Evolutionary conservation across 2,329 filamentous ascomycete genomes (phyloP), one percentile per base, ranked within the genome.

Genomic region (Drechslerella coelobrocha): DNA sequence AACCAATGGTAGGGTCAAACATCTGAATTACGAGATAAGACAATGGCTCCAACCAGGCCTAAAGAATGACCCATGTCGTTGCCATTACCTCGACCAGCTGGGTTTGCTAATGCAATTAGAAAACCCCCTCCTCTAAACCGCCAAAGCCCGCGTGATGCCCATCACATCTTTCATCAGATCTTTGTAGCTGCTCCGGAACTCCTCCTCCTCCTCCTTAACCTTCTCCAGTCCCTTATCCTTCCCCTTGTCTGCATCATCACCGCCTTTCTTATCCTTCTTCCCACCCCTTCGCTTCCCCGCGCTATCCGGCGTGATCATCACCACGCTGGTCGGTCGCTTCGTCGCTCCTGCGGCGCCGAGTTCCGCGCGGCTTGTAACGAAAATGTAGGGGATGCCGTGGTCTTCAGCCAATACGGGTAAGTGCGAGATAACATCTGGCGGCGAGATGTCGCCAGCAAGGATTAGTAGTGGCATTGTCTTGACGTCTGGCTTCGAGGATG

Each of bases 391-490:
- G 71, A 97, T 91, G 81, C 90, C 91, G 84, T 97, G 92, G 82
- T 97, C 93, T 83, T 99, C 94, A 85, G 94, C 97, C 66, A 97
- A 88, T 65, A 99, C 90, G 77, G 94, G 94, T 75, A 99, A 90
- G 82, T 99, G 94, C 71, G 91, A 94, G 82, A 99, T 97, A 79
- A 99, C 94, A 81, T 99, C 94, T 88, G 94, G 93, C 74, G 94
- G 94, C 57, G 91, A 96, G 83, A 99, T 97, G 81, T 99, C 94
- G 76, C 91, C 94, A 34, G 94, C 94, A 75, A 99, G 91, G 79
- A 99, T 84, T 77, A 97, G 91, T 75, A 99, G 85, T 12, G 68
- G 68, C 19, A 66, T 54, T 24, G 54, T 61, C 45, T 65, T 65
- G 73, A 83, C 85, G 75, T 87, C 85, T 47, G 90, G 88, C 77